Evolutionary conservation across 1,284 basidiomycete genomes (phyloP).

Genomic region (Mycosarcoma maydis): DNA sequence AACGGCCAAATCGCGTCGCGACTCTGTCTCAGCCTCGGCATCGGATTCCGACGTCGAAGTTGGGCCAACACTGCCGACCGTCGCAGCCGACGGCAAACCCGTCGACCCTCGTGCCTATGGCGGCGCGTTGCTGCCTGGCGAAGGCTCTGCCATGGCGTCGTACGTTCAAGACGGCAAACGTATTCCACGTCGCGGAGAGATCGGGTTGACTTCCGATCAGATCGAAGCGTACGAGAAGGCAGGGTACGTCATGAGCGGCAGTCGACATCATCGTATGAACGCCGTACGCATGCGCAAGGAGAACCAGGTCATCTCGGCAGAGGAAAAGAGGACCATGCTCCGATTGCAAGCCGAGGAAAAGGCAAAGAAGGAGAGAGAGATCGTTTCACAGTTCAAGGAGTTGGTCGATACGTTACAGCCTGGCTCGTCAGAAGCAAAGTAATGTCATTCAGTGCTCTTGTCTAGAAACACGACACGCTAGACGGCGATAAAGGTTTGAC

Average conservation of each 20-base stretch:
- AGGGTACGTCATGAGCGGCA: conserved; percentile 99
- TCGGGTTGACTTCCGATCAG: conserved; percentile 85
- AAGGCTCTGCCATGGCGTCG: conserved; percentile 95
- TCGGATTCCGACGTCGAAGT: conserved; percentile 23
- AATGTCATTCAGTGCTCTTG: background rate
- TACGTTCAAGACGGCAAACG: conserved; percentile 89
- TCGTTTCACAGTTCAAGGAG: conserved; percentile 67
- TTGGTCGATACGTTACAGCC: conserved; percentile 54
- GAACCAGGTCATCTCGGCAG: conserved; percentile 93
- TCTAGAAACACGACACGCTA: too few species aligned
- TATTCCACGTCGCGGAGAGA: conserved; percentile 98
- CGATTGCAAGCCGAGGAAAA: conserved; percentile 93
- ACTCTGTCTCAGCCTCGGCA: background rate
- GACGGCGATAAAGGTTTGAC: too few species aligned
- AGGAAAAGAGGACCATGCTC: conserved; percentile 93
- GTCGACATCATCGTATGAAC: conserved; percentile 82
- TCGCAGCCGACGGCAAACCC: conserved; percentile 23
- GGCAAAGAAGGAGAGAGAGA: conserved; percentile 80
- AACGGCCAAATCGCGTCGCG: background rate
- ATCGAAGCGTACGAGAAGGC: conserved; percentile 86
- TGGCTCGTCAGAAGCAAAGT: background rate
- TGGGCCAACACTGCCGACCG: conserved; percentile 30
- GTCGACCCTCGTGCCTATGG: conserved; percentile 71
- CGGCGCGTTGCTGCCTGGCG: conserved; percentile 86
- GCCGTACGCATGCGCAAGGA: conserved; percentile 97